Base-by-base conservation (phyloP, 192 early-diverging fungal species). In the Lunasporangiospora selenospora region DNA sequence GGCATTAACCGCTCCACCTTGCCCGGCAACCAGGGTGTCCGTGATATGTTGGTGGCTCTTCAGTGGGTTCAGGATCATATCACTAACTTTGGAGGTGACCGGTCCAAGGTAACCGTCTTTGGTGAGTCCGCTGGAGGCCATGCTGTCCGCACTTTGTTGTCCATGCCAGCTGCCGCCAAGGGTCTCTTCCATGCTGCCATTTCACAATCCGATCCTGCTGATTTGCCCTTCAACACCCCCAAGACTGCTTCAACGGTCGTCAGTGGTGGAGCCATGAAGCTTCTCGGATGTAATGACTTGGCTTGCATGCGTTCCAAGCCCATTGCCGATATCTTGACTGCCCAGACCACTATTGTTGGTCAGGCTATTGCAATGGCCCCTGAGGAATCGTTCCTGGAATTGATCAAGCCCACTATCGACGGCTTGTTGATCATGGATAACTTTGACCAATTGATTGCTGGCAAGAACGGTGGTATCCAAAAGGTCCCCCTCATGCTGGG, bases 161-260 rank as follows among this genome's bases (percentile, higher is more conserved):
- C 69, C 30, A 73, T 73, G 69, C 69, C 69, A 46, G 69, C 60
- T 63, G 69, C 69, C 49, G 58, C 69, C 48, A 62, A 73, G 33
- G 61, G 55, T 44, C 53, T 73, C 46, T 73, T 73, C 69, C 45
- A 39, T 18, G 54, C 59, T 51, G 69, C 69, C 43, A 73, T 73
- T 34, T 19, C 60, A 21, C 69, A 73, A 49, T 73, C 69, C 11
- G 69, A 73, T 21, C 69, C 69, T 21, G 63, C 58, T 38, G 54
- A 73, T 19, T 23, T 73, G 31, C 69, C 69, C 48, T 73, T 73
- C 61, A 73, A 73, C 60, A 27, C 31, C 32, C 39, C 45, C 46
- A 58, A 73, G 52, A 73, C 69, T 53, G 34, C 69, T 36, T 73
- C 69, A 2, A 63, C 46, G 7, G 52, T 73, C 33, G 42, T 73